These are phyloP conservation scores for Fistulifera pelliculosa DNA, from an alignment of 108 stramenopile genomes.

Conservation along the genomic window DNA sequence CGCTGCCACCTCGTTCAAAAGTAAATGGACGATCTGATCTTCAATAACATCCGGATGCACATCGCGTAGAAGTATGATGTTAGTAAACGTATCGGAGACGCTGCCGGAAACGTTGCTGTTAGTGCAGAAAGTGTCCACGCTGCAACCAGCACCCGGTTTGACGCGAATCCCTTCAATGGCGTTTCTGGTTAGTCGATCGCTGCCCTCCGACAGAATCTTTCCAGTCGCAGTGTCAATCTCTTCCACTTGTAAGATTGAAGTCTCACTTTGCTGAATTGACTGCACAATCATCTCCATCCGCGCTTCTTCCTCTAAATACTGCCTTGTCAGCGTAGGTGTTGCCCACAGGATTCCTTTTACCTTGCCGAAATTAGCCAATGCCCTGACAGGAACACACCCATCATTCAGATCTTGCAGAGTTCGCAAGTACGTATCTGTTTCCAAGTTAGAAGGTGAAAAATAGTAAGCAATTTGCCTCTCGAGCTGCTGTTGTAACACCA, in stretches of 20 bases:
- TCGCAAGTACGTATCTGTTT: conserved; percentile 38
- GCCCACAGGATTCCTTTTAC: conserved; percentile 17
- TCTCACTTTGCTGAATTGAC: conserved; percentile 18
- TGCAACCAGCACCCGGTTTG: neutral
- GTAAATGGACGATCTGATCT: conserved; percentile 27
- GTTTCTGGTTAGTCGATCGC: neutral
- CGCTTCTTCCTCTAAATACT: conserved; percentile 17
- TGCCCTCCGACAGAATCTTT: conserved; percentile 12
- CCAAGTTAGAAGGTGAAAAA: conserved; percentile 39
- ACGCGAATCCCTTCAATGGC: neutral
- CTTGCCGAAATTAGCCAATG: conserved; percentile 49
- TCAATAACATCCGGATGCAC: conserved; percentile 26
- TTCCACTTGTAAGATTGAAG: conserved; percentile 29
- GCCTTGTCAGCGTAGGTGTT: conserved; percentile 24
- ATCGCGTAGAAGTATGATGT: conserved; percentile 40
- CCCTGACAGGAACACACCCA: conserved; percentile 45
- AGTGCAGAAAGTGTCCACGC: neutral
- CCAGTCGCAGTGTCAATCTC: conserved; percentile 25
- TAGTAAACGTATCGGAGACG: conserved; percentile 11
- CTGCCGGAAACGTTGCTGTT: neutral
- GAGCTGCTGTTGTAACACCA: conserved; percentile 17
- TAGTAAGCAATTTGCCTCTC: conserved; percentile 28
- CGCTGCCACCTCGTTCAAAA: conserved; percentile 15
- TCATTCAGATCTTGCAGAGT: conserved; percentile 39
- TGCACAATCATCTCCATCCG: conserved; percentile 11